Evolutionary conservation across 2,329 filamentous ascomycete genomes (phyloP).

Genomic region (Curvularia lunata): DNA sequence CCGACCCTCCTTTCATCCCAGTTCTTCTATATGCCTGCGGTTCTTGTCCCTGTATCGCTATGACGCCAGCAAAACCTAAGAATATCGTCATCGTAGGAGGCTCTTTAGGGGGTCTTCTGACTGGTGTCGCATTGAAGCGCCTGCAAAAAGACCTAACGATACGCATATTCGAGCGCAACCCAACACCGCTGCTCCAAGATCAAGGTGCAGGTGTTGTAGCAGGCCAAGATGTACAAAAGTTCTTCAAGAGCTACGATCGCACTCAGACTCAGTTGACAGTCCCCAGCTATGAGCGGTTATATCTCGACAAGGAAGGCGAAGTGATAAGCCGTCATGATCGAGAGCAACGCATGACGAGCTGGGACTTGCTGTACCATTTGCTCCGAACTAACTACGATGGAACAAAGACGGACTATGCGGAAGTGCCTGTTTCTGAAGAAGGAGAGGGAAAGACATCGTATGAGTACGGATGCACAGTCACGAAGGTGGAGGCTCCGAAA

Average conservation of each 20-base stretch:
- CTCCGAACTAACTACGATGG: constrained; percentile 36
- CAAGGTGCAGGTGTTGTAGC: constrained; percentile 39
- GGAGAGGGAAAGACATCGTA: constrained; percentile 24
- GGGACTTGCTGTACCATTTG: constrained; percentile 38
- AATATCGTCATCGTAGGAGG: constrained; percentile 34
- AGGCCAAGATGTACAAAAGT: constrained; percentile 27
- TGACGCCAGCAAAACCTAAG: constrained; percentile 25
- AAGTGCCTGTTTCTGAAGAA: constrained; percentile 17
- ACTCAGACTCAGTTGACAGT: constrained; percentile 27
- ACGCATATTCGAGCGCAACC: constrained; percentile 35
- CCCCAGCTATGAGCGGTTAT: constrained; percentile 27
- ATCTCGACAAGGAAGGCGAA: constrained; percentile 29
- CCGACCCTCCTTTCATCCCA: background rate
- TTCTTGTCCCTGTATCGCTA: background rate
- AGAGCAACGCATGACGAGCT: constrained; percentile 38
- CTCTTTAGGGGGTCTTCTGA: constrained; percentile 32
- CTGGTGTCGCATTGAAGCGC: constrained; percentile 31
- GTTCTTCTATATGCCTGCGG: background rate
- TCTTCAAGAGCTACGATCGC: constrained; percentile 31
- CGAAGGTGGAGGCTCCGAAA: constrained; percentile 14
- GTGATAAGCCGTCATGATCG: constrained; percentile 27
- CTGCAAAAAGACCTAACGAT: constrained; percentile 30
- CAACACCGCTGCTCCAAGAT: constrained; percentile 34
- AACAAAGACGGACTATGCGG: constrained; percentile 28
- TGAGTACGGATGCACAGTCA: constrained; percentile 28